These are phyloP conservation scores for Graphilbum ipis-grandicollis DNA, from an alignment of 2,329 filamentous ascomycete genomes.

Conservation along the genomic window DNA sequence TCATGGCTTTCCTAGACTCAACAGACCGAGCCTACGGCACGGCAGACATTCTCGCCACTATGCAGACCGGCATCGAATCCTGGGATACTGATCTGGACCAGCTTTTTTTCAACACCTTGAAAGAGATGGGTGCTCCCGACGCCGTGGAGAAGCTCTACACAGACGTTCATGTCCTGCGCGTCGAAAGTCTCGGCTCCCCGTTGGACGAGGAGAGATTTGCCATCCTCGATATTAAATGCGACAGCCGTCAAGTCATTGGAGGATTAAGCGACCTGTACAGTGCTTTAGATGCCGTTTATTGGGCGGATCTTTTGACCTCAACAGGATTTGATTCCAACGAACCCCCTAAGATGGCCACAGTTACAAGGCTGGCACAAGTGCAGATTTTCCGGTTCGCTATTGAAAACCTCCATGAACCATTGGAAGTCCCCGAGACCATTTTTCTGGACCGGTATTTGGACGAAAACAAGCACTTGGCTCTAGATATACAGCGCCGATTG, in stretches of 20 bases:
- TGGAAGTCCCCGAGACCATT: constrained; percentile 11
- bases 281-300: constrained; percentile 18
- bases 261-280: constrained; percentile 28
- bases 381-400: constrained; percentile 10
- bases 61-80: not conserved
- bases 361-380: constrained; percentile 4
- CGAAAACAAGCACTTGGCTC: constrained; percentile 7
- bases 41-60: constrained; percentile 18
- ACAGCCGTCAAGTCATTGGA: constrained; percentile 71
- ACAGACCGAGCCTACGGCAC: constrained; percentile 44
- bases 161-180: not conserved
- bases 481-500: constrained; percentile 8
- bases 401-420: constrained; percentile 2
- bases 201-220: constrained; percentile 4
- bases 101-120: constrained; percentile 26
- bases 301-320: constrained; percentile 6
- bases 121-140: constrained; percentile 5
- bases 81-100: constrained; percentile 18
- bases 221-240: constrained; percentile 22
- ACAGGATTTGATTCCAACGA: not conserved
- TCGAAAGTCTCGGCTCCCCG: not conserved
- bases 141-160: constrained; percentile 1
- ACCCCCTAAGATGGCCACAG: constrained; percentile 3
- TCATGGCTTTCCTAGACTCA: constrained; percentile 45
- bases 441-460: constrained; percentile 12